Evolutionary conservation across 2,329 filamentous ascomycete species (phyloP), one percentile per base, ranked within the genome.

Genomic region (Botrytis elliptica): DNA sequence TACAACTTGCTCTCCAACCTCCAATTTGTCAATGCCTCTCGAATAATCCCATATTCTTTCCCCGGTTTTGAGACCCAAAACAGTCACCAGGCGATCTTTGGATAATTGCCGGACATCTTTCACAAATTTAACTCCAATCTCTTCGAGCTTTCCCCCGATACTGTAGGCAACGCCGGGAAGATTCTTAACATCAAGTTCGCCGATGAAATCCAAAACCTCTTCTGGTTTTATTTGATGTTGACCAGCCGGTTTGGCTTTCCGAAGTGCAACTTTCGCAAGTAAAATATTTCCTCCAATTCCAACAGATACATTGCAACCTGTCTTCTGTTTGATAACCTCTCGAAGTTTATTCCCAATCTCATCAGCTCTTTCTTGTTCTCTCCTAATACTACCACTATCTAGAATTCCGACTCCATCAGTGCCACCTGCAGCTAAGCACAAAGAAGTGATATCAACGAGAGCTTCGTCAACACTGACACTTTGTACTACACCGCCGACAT

Each of bases 381-480:
- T 88, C 84, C 90, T 90, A 0, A 94, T 86, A 74, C 88, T 92
- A 74, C 88, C 92, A 0, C 88, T 91, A 80, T 96, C 92, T 14
- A 88, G 87, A 7, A 90, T 80, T 1, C 86, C 88, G 36, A 85
- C 84, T 0, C 92, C 93, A 77, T 92, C 88, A 1, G 91, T 92
- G 3, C 89, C 90, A 18, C 89, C 87, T 22, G 87, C 87, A 20
- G 86, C 84, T 63, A 94, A 84, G 74, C 96, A 92, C 5, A 93
- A 83, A 5, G 85, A 84, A 4, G 93, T 96, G 49, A 95, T 88
- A 82, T 99, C 96, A 25, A 99, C 84, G 12, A 99, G 87, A 1
- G 94, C 96, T 83, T 99, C 97, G 77, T 99, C 97, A 64, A 99
- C 93, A 80, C 96, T 98, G 70, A 99, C 95, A 79, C 96, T 98